Base-by-base conservation (phyloP, 495 filamentous ascomycete genomes). In the Xylaria venustula region DNA sequence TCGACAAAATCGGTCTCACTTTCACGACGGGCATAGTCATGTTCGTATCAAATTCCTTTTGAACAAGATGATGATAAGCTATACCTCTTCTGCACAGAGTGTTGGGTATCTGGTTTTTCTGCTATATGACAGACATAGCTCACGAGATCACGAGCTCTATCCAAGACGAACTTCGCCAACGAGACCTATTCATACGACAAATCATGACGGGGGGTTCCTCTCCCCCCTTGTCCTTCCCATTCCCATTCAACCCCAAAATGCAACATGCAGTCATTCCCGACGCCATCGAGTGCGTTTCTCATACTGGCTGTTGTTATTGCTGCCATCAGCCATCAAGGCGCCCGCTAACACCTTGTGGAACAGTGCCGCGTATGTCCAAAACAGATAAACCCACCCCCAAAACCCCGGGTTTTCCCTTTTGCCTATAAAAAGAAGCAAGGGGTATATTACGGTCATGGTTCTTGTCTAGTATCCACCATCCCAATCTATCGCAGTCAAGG, bases 381-480 rank as follows among this genome's bases (percentile, higher is more conserved):
- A 52, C 37, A 51, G 45, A 58, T 36, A 17, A 48, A 7, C 45
- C 47, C 50, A 14, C 22, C 26, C 41, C 40, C 48, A 54, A 17
- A 28, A 11, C n/a, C n/a, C n/a, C n/a, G 30, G 11, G 14, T 40
- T 7, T 40, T 41, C 15, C 20, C 30, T 54, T 40, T 54, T 48
- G 0, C 20, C 55, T 22, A 26, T 2, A 5, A 45, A 37, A 34
- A 54, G 30, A 54, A 54, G 26, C 57, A 52, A 53, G 34, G 40
- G 58, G 50, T 61, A 54, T 61, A 54, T 61, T 52, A 61, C 23
- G 26, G 50, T 54, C 58, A 54, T 22, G 15, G 30, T n/a, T 47
- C 25, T 32, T 30, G 45, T 48, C 58, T 54, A 54, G 20, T n/a
- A n/a, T n/a, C 30, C 50, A 32, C 28, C 41, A 61, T 17, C 7